Evolutionary conservation across 1,284 basidiomycete genomes (phyloP).

Genomic region (Microstroma glucosiphilum): DNA sequence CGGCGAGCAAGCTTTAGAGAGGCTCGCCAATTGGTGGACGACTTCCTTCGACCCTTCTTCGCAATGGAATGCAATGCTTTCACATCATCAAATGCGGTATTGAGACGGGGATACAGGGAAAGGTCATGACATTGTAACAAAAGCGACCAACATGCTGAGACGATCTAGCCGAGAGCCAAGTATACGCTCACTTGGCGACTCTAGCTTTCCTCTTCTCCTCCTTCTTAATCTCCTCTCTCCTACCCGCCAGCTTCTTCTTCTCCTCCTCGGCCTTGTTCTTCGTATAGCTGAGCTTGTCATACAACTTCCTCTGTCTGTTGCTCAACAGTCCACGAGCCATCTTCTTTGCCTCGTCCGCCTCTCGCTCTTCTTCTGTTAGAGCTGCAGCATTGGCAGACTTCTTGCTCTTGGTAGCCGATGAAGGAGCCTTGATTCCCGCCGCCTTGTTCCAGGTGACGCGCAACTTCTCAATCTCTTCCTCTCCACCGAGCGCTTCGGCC

Average conservation of each 20-base stretch:
- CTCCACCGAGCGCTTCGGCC: slow-evolving; percentile 82
- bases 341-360: slow-evolving; percentile 62
- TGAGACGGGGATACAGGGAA: too few species aligned
- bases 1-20: neutral
- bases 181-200: slow-evolving; percentile 5
- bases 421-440: slow-evolving; percentile 14
- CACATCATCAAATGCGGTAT: too few species aligned
- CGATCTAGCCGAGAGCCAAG: neutral
- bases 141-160: neutral
- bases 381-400: slow-evolving; percentile 23
- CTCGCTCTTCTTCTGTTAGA: slow-evolving; percentile 54
- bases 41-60: neutral
- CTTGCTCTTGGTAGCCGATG: slow-evolving; percentile 19
- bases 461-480: slow-evolving; percentile 72
- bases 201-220: slow-evolving; percentile 12
- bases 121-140: neutral
- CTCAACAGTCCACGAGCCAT: slow-evolving; percentile 98
- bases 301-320: slow-evolving; percentile 90
- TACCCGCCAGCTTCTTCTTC: slow-evolving; percentile 29
- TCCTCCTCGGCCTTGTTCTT: slow-evolving; percentile 71
- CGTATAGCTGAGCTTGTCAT: slow-evolving; percentile 88
- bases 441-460: slow-evolving; percentile 51
- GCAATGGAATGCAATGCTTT: slow-evolving; percentile 1
- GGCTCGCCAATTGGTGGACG: neutral
- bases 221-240: slow-evolving; percentile 9